Base-by-base conservation (phyloP, 495 filamentous ascomycete genomes). In the Margaritispora aquatica region DNA sequence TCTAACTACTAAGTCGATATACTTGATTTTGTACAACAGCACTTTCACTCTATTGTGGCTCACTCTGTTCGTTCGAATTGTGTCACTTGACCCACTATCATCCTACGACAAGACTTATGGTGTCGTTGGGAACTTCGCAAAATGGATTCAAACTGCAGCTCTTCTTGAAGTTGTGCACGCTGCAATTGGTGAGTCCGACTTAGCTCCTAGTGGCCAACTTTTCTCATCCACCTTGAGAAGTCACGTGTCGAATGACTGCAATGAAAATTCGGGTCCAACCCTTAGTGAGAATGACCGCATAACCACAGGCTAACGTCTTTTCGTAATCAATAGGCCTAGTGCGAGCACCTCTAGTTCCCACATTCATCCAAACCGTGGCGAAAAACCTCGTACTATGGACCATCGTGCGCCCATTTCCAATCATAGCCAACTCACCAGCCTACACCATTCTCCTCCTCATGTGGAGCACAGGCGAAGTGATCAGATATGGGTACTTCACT, bases 351-450 rank as follows among this genome's bases (percentile, higher is more conserved):
- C 24, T 50, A 22, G n/a, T 50, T 24, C 47, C 47, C 23, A 50
- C 47, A 11, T 50, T 50, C 21, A 17, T 50, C 17, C 47, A 50
- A 50, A 50, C 47, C 21, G 47, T 50, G 4, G 47, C 47, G 7
- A 50, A 50, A 22, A 50, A 50, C n/a, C 47, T 50, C 21, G 47
- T 50, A 19, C 24, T 50, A 26, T 50, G 47, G 47, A 50, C 47
- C 24, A 50, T 50, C 24, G 47, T 50, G 9, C 47, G 47, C 8
- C 47, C 47, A 23, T 50, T 50, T n/a, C 47, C 47, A 5, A 17
- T 50, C 47, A 50, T 50, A 7, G 47, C 47, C 21, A 19, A 7
- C 47, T 50, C 47, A 17, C 47, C 47, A 24, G 47, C 47, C 20
- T 50, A 50, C 20, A 50, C 47, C 47, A 26, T 50, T 22, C 13